Evolutionary conservation across 2,329 filamentous ascomycete genomes (phyloP).

Genomic region (Rachicladosporium sp.): DNA sequence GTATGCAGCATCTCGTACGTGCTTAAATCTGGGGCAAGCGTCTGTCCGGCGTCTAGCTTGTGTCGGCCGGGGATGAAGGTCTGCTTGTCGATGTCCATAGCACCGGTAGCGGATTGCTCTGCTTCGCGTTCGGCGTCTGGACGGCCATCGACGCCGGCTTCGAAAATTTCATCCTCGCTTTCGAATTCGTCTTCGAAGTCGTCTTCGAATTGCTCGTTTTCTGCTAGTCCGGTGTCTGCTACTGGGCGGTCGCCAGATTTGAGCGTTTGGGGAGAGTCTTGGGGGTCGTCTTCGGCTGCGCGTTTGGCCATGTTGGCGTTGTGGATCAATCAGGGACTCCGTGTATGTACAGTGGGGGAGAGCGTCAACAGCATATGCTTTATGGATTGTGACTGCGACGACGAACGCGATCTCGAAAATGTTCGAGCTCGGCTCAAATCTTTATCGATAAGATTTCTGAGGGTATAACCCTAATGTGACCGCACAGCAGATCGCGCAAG

Average conservation of each 20-base stretch:
- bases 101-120: constrained; percentile 63
- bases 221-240: constrained; percentile 35
- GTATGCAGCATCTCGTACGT: constrained; percentile 97
- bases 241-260: constrained; percentile 51
- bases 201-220: constrained; percentile 72
- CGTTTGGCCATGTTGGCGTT: constrained; percentile 45
- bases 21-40: constrained; percentile 78
- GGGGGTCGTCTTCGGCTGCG: constrained; percentile 40
- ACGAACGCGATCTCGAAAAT: too few species aligned
- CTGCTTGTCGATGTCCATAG: constrained; percentile 87
- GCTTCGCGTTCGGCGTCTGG: constrained; percentile 87
- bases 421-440: too few species aligned
- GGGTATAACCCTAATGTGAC: too few species aligned
- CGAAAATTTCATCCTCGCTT: constrained; percentile 77
- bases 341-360: too few species aligned
- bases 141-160: constrained; percentile 88
- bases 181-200: constrained; percentile 90
- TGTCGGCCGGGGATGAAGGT: constrained; percentile 93
- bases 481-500: too few species aligned
- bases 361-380: too few species aligned
- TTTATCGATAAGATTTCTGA: too few species aligned
- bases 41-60: constrained; percentile 82
- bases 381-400: too few species aligned
- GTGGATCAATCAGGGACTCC: too few species aligned
- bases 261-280: constrained; percentile 38